These are phyloP conservation scores for Thelephora aurantiotincta DNA, from an alignment of 768 basidiomycete genomes.

Conservation along the genomic window DNA sequence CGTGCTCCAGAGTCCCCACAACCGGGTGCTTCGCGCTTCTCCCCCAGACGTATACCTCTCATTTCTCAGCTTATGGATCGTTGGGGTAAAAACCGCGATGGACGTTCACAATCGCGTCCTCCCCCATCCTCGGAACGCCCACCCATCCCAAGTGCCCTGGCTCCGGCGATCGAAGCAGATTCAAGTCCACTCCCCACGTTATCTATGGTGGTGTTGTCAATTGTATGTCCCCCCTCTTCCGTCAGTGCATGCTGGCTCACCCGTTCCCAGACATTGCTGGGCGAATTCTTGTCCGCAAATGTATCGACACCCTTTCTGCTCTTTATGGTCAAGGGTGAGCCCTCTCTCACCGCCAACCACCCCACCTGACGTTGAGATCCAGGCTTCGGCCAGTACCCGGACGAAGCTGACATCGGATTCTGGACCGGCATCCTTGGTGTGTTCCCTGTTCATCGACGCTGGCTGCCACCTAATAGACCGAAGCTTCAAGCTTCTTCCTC, in stretches of 20 bases:
- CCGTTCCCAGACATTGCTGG: constrained; percentile 64
- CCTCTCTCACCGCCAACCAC: constrained; percentile 16
- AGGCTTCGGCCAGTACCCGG: constrained; percentile 59
- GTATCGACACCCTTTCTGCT: constrained; percentile 84
- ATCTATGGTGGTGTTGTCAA: constrained; percentile 86
- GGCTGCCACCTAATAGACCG: constrained; percentile 4
- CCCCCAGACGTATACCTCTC: too few relatives aligned
- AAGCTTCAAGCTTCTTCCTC: constrained; percentile 79
- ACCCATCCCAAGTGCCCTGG: constrained; percentile 66
- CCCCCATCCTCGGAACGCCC: constrained; percentile 28
- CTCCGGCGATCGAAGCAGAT: constrained; percentile 43
- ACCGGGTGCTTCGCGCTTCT: too few relatives aligned
- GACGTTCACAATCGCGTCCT: too few relatives aligned
- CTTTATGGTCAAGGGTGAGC: constrained; percentile 82
- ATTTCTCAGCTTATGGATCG: too few relatives aligned
- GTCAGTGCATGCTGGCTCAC: not conserved
- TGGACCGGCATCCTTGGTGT: constrained; percentile 78
- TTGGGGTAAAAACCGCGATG: too few relatives aligned
- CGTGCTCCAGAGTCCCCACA: too few relatives aligned
- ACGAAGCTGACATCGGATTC: constrained; percentile 78
- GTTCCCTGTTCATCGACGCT: constrained; percentile 7
- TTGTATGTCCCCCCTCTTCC: constrained; percentile 33
- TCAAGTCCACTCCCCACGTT: constrained; percentile 73
- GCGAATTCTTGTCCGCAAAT: constrained; percentile 90
- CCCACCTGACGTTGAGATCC: constrained; percentile 8